Evolutionary conservation across 345 rosid genomes (phyloP).

Genomic region (Moringa oleifera): DNA sequence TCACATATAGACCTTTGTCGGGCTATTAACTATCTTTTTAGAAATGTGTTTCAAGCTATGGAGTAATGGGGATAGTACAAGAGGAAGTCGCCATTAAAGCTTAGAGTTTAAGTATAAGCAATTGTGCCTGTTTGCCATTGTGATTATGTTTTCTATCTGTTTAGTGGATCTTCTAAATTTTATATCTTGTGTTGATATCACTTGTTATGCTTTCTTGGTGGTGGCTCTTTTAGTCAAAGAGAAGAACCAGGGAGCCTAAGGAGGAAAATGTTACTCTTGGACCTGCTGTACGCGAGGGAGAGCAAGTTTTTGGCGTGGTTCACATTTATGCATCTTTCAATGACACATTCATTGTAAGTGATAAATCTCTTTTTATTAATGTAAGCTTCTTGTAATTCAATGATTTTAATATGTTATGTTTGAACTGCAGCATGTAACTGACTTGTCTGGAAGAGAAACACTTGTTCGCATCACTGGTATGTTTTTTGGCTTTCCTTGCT

Average conservation of each 20-base stretch:
- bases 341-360: slow-evolving; percentile 82
- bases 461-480: slow-evolving; percentile 85
- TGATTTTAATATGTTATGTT: not conserved
- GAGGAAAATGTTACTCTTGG: slow-evolving; percentile 78
- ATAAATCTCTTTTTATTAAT: not conserved
- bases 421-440: slow-evolving; percentile 77
- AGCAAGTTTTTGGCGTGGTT: slow-evolving; percentile 77
- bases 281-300: slow-evolving; percentile 75
- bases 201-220: not conserved
- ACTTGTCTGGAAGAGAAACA: slow-evolving; percentile 88
- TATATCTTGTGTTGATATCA: no score
- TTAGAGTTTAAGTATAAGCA: no score
- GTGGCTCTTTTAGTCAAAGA: slow-evolving; percentile 45
- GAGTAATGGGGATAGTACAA: no score
- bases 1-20: no score
- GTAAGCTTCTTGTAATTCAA: not conserved
- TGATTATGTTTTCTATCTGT: no score
- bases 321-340: slow-evolving; percentile 88
- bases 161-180: no score
- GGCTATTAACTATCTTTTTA: no score
- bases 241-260: slow-evolving; percentile 78
- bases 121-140: no score
- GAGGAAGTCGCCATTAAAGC: no score
- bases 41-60: no score
- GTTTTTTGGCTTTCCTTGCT: not conserved